phyloP scores from a whole-genome alignment of 805 yeast genomes.

The Grigorovia humatica region DNA sequence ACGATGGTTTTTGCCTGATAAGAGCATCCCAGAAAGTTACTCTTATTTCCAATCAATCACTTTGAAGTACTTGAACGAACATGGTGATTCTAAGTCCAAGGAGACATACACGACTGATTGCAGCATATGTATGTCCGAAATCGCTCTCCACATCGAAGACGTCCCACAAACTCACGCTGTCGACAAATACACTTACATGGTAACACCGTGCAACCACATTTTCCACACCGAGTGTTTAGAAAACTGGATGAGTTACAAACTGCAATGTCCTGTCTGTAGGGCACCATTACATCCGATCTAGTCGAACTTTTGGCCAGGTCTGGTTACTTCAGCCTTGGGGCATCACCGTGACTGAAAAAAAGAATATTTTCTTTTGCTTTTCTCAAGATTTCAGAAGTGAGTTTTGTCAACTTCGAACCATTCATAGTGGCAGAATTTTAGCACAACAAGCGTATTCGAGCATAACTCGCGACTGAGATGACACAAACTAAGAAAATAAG shows the following conservation, averaged over 20 bases:
- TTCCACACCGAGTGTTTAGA: constrained; percentile 87
- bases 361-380: no score
- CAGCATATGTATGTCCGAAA: constrained; percentile 79
- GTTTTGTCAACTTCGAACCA: neutral
- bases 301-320: neutral
- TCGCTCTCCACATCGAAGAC: constrained; percentile 31
- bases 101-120: constrained; percentile 47
- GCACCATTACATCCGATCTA: constrained; percentile 72
- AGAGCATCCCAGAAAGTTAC: constrained; percentile 68
- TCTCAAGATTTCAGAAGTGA: neutral
- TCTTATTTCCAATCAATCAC: constrained; percentile 50
- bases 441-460: neutral
- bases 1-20: constrained; percentile 71
- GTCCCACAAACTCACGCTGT: constrained; percentile 30
- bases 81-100: constrained; percentile 22
- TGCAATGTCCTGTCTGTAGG: constrained; percentile 92
- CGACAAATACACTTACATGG: constrained; percentile 46
- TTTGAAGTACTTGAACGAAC: constrained; percentile 22
- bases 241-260: constrained; percentile 84
- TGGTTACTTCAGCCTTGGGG: no score
- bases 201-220: constrained; percentile 85
- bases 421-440: no score
- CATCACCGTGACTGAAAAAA: no score
- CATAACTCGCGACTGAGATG: neutral
- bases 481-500: constrained; percentile 10